Evolutionary conservation across 805 yeast genomes (phyloP).

Genomic region (Suhomyces tanzawaensis): DNA sequence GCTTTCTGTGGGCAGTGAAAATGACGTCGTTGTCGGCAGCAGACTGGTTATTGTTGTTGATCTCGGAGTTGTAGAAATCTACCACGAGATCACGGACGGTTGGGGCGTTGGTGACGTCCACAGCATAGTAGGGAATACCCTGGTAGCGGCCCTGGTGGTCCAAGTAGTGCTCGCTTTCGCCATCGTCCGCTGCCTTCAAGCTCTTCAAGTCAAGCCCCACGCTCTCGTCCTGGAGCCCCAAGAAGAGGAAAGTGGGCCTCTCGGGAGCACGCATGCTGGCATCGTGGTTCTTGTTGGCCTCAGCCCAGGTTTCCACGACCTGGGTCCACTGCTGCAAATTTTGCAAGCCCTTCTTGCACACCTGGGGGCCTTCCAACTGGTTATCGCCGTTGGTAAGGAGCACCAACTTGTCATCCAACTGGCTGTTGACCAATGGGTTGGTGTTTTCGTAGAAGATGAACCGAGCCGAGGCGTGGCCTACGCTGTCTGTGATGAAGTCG

Average conservation of each 20-base stretch:
- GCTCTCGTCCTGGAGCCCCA: conserved; percentile 47
- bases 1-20: conserved; percentile 37
- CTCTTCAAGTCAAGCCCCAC: conserved; percentile 36
- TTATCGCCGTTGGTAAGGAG: conserved; percentile 34
- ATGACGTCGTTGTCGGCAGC: conserved; percentile 15
- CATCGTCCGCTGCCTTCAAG: conserved; percentile 27
- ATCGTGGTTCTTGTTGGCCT: conserved; percentile 33
- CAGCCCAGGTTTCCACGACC: conserved; percentile 21
- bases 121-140: conserved; percentile 65
- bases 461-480: conserved; percentile 45
- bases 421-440: conserved; percentile 32
- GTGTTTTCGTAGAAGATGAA: conserved; percentile 43
- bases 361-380: conserved; percentile 23
- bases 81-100: conserved; percentile 37
- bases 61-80: conserved; percentile 17
- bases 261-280: conserved; percentile 38
- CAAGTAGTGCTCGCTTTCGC: conserved; percentile 31
- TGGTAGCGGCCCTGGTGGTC: conserved; percentile 47
- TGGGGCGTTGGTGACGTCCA: conserved; percentile 52
- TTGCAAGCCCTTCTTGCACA: conserved; percentile 21
- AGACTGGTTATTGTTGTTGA: conserved; percentile 16
- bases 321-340: conserved; percentile 11
- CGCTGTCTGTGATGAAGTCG: conserved; percentile 47
- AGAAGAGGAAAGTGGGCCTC: conserved; percentile 40
- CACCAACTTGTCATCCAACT: conserved; percentile 28